A percentile compares a stretch with the other conserved stretches of the same genome.
These are phyloP conservation scores for Olyra latifolia DNA, from an alignment of 176 grass and related monocot genomes.

Conservation along the genomic window DNA sequence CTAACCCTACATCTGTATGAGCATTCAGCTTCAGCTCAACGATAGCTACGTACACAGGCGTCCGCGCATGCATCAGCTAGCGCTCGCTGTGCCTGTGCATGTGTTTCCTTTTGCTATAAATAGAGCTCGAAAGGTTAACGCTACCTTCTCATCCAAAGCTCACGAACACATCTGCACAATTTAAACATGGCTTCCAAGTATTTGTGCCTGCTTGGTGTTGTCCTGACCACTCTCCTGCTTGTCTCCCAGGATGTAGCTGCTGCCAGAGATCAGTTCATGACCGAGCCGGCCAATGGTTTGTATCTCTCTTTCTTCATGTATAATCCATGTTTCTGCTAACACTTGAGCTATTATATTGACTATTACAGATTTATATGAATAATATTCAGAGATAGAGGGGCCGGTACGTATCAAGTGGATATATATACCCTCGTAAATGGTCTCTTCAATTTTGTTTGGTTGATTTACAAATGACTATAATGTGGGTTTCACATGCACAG, in stretches of 20 bases:
- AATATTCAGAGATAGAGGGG: too few relatives aligned
- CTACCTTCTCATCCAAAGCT: not conserved
- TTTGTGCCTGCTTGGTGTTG: not conserved
- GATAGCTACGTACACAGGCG: too few relatives aligned
- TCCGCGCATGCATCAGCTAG: too few relatives aligned
- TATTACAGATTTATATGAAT: too few relatives aligned
- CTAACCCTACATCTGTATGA: not conserved
- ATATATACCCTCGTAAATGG: too few relatives aligned
- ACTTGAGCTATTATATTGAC: too few relatives aligned
- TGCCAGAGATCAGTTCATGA: not conserved
- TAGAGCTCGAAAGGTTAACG: not conserved
- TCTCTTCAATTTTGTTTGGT: too few relatives aligned
- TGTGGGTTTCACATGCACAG: too few relatives aligned
- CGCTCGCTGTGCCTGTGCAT: too few relatives aligned
- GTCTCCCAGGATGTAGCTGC: conserved; percentile 1
- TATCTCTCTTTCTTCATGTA: not conserved
- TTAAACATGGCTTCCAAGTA: not conserved
- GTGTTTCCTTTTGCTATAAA: not conserved
- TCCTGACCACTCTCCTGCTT: not conserved
- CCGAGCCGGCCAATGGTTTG: not conserved
- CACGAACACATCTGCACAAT: not conserved
- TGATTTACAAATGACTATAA: too few relatives aligned
- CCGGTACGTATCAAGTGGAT: too few relatives aligned
- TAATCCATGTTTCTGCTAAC: too few relatives aligned
- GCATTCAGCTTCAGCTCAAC: not conserved